Evolutionary conservation across 306 rosid species (phyloP).

Genomic region (Crataegus laevigata): DNA sequence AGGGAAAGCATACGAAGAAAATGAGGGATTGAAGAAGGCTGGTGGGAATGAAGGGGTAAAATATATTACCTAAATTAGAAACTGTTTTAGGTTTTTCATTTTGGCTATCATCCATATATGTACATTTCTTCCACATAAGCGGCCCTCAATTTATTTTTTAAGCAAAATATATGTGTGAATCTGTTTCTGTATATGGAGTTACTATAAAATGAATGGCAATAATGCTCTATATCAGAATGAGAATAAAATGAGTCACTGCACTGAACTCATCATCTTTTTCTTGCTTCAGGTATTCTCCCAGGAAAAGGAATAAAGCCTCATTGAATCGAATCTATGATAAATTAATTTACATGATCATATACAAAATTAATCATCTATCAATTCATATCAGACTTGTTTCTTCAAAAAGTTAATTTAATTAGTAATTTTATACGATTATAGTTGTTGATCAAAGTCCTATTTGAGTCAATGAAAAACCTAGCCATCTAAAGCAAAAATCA

Average conservation of each 20-base stretch:
- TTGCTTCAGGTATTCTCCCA: not conserved
- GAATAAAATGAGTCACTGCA: not conserved
- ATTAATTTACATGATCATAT: not conserved
- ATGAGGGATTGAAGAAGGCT: not conserved
- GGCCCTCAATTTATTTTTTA: too few species aligned
- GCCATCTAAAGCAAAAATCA: too few species aligned
- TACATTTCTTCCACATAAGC: not conserved
- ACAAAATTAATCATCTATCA: not conserved
- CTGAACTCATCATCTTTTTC: not conserved
- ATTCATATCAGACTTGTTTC: not conserved
- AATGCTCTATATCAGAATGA: not conserved
- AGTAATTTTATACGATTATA: not conserved
- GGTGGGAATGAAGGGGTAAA: not conserved
- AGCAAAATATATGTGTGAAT: not conserved
- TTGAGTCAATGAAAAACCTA: not conserved
- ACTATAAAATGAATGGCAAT: not conserved
- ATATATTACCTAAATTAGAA: not conserved
- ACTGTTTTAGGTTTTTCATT: not conserved
- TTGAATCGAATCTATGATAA: not conserved
- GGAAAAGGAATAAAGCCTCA: not conserved
- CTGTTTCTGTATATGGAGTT: not conserved
- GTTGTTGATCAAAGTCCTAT: not conserved
- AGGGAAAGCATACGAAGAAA: not conserved
- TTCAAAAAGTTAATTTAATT: not conserved
- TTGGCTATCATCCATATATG: not conserved